Conservation (phyloP, 1,284 basidiomycete species). For the Apiotrichum gamsii region DNA sequence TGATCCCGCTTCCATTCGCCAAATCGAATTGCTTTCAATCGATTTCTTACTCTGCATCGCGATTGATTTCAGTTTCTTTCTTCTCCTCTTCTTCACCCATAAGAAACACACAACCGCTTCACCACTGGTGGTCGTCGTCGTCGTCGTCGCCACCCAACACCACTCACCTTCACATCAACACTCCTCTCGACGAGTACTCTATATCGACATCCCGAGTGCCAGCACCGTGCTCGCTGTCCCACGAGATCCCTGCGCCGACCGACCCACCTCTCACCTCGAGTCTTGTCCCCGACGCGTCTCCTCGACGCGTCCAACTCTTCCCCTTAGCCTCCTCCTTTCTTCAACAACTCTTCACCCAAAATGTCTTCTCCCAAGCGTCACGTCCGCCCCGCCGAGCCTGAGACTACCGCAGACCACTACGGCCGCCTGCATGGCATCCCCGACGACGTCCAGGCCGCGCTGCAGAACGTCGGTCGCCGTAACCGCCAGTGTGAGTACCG, state of each 20-base stretch:
- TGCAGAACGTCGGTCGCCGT: slow-evolving; percentile 33
- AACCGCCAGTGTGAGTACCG: slow-evolving; percentile 34
- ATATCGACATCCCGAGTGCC: too few species aligned
- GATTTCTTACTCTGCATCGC: neutral
- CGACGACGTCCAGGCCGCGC: slow-evolving; percentile 23
- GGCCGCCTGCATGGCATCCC: slow-evolving; percentile 33
- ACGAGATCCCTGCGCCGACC: too few species aligned
- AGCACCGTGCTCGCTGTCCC: too few species aligned
- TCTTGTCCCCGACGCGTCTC: neutral
- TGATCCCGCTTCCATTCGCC: too few species aligned
- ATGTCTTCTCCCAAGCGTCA: slow-evolving; percentile 25
- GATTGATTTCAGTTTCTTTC: neutral
- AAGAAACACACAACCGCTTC: too few species aligned
- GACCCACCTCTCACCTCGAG: too few species aligned
- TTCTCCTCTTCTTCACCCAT: neutral
- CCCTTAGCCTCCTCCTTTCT: neutral
- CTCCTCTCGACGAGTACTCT: too few species aligned
- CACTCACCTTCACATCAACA: too few species aligned
- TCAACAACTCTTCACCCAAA: neutral
- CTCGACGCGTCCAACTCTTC: neutral
- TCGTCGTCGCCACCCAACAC: too few species aligned
- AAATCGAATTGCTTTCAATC: too few species aligned
- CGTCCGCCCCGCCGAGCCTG: slow-evolving; percentile 11
- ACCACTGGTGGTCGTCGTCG: too few species aligned
- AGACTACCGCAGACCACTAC: slow-evolving; percentile 36